Evolutionary conservation across 2,329 filamentous ascomycete genomes (phyloP).

Genomic region (Xylaria sp.): DNA sequence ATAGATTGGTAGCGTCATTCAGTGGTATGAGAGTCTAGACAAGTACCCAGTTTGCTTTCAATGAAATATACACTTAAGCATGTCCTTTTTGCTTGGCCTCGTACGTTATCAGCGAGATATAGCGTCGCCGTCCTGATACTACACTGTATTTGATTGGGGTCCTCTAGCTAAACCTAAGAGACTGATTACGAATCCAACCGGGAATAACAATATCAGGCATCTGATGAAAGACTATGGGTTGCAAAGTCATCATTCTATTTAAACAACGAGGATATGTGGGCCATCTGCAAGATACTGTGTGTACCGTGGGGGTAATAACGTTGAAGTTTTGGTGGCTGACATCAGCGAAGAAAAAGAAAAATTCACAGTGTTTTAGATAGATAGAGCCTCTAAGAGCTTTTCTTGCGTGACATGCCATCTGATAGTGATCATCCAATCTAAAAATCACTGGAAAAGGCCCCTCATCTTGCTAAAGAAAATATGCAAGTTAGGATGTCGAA

Average conservation of each 20-base stretch:
- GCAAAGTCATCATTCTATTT: background rate
- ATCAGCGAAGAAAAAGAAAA: background rate
- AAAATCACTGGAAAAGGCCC: background rate
- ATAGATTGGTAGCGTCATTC: conserved; percentile 32
- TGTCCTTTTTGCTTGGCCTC: background rate
- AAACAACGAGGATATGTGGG: background rate
- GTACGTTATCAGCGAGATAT: background rate
- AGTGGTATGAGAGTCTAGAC: conserved; percentile 35
- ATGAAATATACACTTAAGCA: conserved; percentile 6
- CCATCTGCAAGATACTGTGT: conserved; percentile 3
- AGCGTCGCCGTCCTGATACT: background rate
- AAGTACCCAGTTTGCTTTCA: conserved; percentile 29
- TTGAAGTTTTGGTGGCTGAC: background rate
- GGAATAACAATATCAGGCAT: no score
- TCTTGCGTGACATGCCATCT: background rate
- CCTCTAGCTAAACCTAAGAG: background rate
- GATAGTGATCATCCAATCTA: background rate
- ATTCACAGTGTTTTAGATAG: conserved; percentile 16
- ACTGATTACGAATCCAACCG: background rate
- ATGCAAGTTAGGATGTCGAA: no score
- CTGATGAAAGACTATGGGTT: no score
- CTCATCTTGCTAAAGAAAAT: background rate
- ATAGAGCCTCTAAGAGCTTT: background rate
- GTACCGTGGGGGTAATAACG: background rate
- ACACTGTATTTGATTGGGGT: background rate